Evolutionary conservation across 352 stramenopile genomes (phyloP).

Genomic region (Globisporangium ultimum): DNA sequence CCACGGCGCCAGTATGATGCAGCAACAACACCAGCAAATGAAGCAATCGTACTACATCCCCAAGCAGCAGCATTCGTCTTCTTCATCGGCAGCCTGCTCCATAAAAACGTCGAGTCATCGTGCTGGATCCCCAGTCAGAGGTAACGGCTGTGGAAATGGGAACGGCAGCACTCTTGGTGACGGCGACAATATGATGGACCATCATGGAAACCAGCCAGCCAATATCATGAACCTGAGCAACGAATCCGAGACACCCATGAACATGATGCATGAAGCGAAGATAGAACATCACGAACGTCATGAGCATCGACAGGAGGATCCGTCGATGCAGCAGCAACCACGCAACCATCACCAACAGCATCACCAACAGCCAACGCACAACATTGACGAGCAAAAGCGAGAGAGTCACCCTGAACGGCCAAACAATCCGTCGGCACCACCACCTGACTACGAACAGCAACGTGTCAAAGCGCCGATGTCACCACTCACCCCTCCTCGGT

Average conservation of each 20-base stretch:
- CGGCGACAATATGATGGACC: background rate
- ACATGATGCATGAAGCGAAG: conserved; percentile 2
- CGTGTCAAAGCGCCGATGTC: background rate
- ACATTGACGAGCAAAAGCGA: background rate
- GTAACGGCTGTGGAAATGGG: background rate
- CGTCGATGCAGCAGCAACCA: background rate
- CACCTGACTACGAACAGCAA: background rate
- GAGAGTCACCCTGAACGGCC: background rate
- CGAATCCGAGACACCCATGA: background rate
- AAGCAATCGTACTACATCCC: conserved; percentile 39
- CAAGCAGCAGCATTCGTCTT: conserved; percentile 21
- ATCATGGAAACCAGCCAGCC: background rate
- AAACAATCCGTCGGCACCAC: background rate
- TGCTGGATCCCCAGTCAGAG: conserved; percentile 20
- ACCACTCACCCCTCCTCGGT: background rate
- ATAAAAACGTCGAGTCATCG: conserved; percentile 28
- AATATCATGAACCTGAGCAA: background rate
- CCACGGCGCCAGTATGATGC: conserved; percentile 18
- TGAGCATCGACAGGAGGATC: background rate
- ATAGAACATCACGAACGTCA: conserved; percentile 1
- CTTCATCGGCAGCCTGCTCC: background rate
- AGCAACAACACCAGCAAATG: conserved; percentile 33
- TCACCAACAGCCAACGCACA: background rate
- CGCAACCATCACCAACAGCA: background rate
- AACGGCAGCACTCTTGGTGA: background rate